phyloP scores from a whole-genome alignment of 2,329 filamentous ascomycete species.

The Colletotrichum australisinense region DNA sequence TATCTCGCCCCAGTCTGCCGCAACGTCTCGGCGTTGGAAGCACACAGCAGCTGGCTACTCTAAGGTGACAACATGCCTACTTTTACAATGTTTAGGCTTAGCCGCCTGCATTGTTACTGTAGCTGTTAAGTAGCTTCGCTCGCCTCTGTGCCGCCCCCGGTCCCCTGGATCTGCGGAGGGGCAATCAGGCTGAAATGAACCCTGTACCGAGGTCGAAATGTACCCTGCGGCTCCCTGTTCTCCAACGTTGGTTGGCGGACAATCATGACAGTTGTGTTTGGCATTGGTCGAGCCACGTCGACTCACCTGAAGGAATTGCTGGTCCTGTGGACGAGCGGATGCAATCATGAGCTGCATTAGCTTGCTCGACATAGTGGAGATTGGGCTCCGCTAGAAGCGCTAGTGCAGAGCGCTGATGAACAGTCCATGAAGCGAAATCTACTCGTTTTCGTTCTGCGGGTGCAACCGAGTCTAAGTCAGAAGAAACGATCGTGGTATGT shows the following conservation, averaged over 20 bases:
- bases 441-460: not conserved
- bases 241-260: constrained; percentile 31
- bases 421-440: not conserved
- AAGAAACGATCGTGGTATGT: constrained; percentile 11
- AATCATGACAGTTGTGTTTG: constrained; percentile 25
- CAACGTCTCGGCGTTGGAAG: constrained; percentile 1
- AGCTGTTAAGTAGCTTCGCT: not conserved
- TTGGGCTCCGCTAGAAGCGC: not conserved
- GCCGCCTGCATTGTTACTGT: not conserved
- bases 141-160: not conserved
- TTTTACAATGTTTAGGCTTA: not conserved
- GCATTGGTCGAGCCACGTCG: constrained; percentile 29
- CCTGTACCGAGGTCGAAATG: not conserved
- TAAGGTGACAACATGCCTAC: not conserved
- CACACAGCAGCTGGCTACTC: no score
- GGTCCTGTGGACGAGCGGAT: constrained; percentile 14
- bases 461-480: not conserved
- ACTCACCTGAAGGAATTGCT: constrained; percentile 32
- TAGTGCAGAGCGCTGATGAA: not conserved
- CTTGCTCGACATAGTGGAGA: not conserved
- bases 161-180: constrained; percentile 19
- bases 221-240: constrained; percentile 30
- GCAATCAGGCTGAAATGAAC: constrained; percentile 24
- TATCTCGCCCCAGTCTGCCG: not conserved
- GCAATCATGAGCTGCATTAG: constrained; percentile 24